Evolutionary conservation across 805 yeast genomes (phyloP), one percentile per base, ranked within the genome.

Genomic region (Suhomyces sp.): DNA sequence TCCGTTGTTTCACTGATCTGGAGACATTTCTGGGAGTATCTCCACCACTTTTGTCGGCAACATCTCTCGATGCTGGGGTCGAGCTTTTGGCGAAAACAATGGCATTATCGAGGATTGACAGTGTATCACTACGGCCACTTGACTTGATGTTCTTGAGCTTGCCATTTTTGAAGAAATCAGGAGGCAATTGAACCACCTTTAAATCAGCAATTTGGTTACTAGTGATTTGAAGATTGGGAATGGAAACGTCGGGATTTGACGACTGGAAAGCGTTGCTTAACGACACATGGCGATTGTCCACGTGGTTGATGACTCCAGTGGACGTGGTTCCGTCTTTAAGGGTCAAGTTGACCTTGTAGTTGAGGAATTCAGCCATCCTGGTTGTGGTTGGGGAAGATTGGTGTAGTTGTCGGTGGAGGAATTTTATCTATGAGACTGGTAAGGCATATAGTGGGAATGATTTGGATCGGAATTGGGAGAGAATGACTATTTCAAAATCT

Each of bases 101-200:
- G 6, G 65, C 63, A 33, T 58, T 63, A 31, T 60, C 66, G 19
- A 51, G 28, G 6, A 43, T 18, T 10, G 40, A 16, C 10, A 56
- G 44, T 2, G 44, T 19, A 24, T 29, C 41, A 29, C 41, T 39
- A 40, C 50, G 22, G 29, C 19, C 14, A n/a, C n/a, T 33, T 40
- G 27, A 37, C n/a, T n/a, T n/a, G n/a, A n/a, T n/a, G n/a, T n/a
- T n/a, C n/a, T n/a, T n/a, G n/a, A n/a, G n/a, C 28, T 21, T 48
- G 47, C 26, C 41, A 36, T 28, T 31, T 25, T 47, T 50, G 31
- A 40, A 15, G 17, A 50, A 39, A 19, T 54, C 60, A 10, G 59
- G 51, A 5, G 84, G 83, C n/a, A 80, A 53, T 30, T 69, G 79
- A 5, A 73, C 43, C 6, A 81, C 84, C 40, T 71, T 73, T 54